Percentiles rank a stretch among this genome's conserved stretches.
These are phyloP conservation scores for Colletotrichum salicis DNA, from an alignment of 2,329 filamentous ascomycete genomes.

Conservation along the genomic window DNA sequence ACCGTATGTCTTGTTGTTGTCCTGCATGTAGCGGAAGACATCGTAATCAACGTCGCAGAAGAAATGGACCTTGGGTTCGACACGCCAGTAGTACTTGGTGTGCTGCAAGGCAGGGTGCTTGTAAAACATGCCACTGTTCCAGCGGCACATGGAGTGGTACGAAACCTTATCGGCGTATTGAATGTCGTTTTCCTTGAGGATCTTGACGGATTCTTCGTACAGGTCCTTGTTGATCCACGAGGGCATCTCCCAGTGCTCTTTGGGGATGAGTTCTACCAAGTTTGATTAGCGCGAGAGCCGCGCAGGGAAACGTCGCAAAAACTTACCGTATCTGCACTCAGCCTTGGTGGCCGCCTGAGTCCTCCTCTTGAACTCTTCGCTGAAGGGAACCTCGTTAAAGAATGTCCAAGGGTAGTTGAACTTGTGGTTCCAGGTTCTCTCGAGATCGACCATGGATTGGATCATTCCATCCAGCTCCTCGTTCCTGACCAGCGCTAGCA, in stretches of 20 bases:
- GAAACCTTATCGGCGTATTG: conserved; percentile 91
- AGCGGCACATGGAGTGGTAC: conserved; percentile 99
- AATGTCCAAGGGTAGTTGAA: conserved; percentile 99
- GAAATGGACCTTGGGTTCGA: conserved; percentile 98
- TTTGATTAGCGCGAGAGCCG: conserved; percentile 31
- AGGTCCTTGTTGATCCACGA: conserved; percentile 92
- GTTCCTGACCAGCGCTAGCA: conserved; percentile 92
- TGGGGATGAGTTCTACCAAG: conserved; percentile 81
- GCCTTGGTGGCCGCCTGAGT: conserved; percentile 88
- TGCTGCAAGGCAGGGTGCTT: conserved; percentile 88
- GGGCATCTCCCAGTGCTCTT: conserved; percentile 92
- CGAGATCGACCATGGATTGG: conserved; percentile 88
- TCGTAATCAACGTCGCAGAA: conserved; percentile 99
- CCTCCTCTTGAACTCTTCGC: conserved; percentile 88
- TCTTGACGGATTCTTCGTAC: conserved; percentile 83
- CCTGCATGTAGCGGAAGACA: conserved; percentile 96
- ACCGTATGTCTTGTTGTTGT: conserved; percentile 98
- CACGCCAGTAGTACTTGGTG: conserved; percentile 95
- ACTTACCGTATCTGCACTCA: conserved; percentile 82
- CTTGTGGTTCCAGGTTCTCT: conserved; percentile 96
- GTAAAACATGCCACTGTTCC: conserved; percentile 99
- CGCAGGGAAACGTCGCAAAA: not conserved
- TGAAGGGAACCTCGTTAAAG: conserved; percentile 95
- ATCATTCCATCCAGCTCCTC: conserved; percentile 87
- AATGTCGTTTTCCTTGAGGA: conserved; percentile 84